Conservation (phyloP, 768 basidiomycete species). For the Agaricus sinodeliciosus region DNA sequence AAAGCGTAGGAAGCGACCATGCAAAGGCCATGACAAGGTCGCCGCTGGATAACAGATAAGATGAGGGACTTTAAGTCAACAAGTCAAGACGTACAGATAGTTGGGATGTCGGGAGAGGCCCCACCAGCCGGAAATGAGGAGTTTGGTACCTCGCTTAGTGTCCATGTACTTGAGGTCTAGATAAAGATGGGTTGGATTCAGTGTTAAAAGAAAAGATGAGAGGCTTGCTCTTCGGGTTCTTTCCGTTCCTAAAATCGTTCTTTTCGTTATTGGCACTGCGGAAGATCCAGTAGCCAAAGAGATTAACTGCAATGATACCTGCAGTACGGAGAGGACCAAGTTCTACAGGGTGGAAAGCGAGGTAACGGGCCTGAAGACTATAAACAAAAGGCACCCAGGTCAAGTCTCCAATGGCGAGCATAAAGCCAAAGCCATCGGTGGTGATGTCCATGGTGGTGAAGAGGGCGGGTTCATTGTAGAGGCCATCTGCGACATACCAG, state of each 20-base stretch:
- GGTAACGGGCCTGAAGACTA: constrained; percentile 88
- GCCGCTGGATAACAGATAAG: constrained; percentile 39
- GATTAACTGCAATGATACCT: constrained; percentile 57
- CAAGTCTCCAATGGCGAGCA: constrained; percentile 91
- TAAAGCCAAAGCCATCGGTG: constrained; percentile 97
- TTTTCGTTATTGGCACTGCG: constrained; percentile 86
- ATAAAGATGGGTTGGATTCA: constrained; percentile 1
- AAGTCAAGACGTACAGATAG: constrained; percentile 51
- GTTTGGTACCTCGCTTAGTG: constrained; percentile 81
- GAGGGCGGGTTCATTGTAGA: constrained; percentile 92
- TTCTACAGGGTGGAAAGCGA: constrained; percentile 83
- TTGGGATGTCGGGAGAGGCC: constrained; percentile 90
- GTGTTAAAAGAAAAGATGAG: constrained; percentile 13
- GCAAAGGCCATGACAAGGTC: constrained; percentile 87
- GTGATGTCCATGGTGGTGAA: constrained; percentile 98
- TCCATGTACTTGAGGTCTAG: constrained; percentile 73
- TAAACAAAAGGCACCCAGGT: constrained; percentile 95
- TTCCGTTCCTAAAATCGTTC: constrained; percentile 90
- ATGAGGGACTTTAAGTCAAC: not conserved
- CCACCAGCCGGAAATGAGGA: constrained; percentile 98
- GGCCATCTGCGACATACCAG: constrained; percentile 79
- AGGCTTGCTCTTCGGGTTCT: constrained; percentile 82
- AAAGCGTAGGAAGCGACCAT: constrained; percentile 92
- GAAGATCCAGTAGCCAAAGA: constrained; percentile 88
- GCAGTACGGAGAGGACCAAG: constrained; percentile 56